Conservation (phyloP, 108 stramenopile genomes). For the Nitzschia sp. region DNA sequence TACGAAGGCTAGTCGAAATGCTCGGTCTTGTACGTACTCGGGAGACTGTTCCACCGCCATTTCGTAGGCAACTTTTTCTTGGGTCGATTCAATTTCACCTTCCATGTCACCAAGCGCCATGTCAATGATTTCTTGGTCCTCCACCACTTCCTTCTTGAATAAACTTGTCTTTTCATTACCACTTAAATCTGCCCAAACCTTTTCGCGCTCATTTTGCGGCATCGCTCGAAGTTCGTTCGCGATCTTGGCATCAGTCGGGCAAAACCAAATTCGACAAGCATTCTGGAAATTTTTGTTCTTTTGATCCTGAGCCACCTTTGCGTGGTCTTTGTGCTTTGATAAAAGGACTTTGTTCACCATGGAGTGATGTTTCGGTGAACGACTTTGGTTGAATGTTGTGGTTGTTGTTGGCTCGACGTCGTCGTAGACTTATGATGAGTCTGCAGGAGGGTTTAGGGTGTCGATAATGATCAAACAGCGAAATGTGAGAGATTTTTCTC, state of each 20-base stretch:
- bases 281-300: slow-evolving; percentile 6
- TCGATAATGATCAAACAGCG: too few relatives aligned
- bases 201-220: not conserved
- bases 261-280: slow-evolving; percentile 18
- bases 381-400: too few relatives aligned
- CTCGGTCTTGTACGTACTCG: slow-evolving; percentile 10
- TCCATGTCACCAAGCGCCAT: not conserved
- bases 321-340: too few relatives aligned
- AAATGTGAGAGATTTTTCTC: too few relatives aligned
- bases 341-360: too few relatives aligned
- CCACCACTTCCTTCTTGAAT: not conserved
- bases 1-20: slow-evolving; percentile 21
- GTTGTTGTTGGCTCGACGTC: too few relatives aligned
- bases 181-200: slow-evolving; percentile 18
- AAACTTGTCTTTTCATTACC: slow-evolving; percentile 6
- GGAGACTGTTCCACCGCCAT: not conserved
- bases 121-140: not conserved
- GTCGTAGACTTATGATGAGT: too few relatives aligned
- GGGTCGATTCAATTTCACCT: not conserved
- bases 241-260: not conserved
- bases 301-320: too few relatives aligned
- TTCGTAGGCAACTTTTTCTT: slow-evolving; percentile 1
- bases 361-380: too few relatives aligned
- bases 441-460: too few relatives aligned
- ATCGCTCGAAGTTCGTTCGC: slow-evolving; percentile 1